phyloP scores from a whole-genome alignment of 495 filamentous ascomycete species.

The Thozetella sp. region DNA sequence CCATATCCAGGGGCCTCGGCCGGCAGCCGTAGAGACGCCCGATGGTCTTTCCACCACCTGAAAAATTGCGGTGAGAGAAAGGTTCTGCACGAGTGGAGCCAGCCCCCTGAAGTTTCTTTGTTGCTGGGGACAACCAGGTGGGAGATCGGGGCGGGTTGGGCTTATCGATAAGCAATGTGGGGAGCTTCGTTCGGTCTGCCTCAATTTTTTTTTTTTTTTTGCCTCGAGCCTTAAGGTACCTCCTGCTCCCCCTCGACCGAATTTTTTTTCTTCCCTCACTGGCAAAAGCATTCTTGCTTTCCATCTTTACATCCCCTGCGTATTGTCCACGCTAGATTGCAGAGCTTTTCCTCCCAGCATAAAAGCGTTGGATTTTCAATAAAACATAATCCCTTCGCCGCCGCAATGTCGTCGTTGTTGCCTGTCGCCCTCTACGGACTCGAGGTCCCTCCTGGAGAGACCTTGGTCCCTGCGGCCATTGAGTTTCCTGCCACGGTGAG shows the following conservation, averaged over 20 bases:
- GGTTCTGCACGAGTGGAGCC: background rate
- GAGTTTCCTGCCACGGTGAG: constrained; percentile 82
- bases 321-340: too few species aligned
- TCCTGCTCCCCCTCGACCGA: background rate
- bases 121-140: background rate
- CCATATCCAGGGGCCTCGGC: too few species aligned
- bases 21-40: too few species aligned
- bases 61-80: constrained; percentile 3
- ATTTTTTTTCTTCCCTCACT: constrained; percentile 4
- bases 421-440: constrained; percentile 90
- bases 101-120: background rate
- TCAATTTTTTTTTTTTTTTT: background rate
- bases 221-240: background rate
- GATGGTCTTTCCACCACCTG: too few species aligned
- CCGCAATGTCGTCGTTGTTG: constrained; percentile 29
- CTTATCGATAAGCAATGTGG: constrained; percentile 1
- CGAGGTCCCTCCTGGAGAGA: constrained; percentile 77
- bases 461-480: constrained; percentile 72
- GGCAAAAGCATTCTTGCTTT: background rate
- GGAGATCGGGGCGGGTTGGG: background rate
- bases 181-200: background rate
- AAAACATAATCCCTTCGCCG: too few species aligned
- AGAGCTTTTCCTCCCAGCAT: too few species aligned
- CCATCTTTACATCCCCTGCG: constrained; percentile 9
- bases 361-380: too few species aligned